Conservation (phyloP, 768 basidiomycete species). For the Leccinum truebloodii region DNA sequence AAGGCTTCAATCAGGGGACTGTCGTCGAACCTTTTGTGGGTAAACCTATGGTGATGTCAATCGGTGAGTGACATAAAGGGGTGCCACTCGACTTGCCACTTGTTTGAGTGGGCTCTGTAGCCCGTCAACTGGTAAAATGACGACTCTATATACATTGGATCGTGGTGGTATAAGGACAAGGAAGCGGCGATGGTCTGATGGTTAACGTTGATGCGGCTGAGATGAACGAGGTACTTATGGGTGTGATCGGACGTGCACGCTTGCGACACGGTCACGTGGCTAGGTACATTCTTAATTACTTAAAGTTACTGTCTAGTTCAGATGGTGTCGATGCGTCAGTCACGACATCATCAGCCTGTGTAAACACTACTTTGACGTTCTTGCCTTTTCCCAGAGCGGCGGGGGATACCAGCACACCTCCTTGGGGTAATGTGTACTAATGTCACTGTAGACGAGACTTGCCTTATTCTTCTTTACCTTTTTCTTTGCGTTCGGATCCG, state of each 20-base stretch:
- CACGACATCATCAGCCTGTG: too few relatives aligned
- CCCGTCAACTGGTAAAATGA: constrained; percentile 33
- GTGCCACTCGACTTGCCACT: constrained; percentile 18
- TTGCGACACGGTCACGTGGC: too few relatives aligned
- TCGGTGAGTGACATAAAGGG: not conserved
- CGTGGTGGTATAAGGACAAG: too few relatives aligned
- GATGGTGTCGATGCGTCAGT: too few relatives aligned
- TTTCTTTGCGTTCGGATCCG: constrained; percentile 64
- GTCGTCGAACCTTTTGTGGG: constrained; percentile 32
- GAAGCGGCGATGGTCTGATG: too few relatives aligned
- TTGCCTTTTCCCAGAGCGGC: constrained; percentile 78
- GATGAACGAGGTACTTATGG: too few relatives aligned
- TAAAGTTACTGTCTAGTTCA: too few relatives aligned
- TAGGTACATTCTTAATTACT: too few relatives aligned
- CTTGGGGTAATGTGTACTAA: constrained; percentile 42
- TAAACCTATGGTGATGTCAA: constrained; percentile 22
- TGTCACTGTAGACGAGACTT: too few relatives aligned
- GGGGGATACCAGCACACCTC: constrained; percentile 76
- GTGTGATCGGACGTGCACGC: too few relatives aligned
- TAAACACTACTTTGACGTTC: constrained; percentile 31
- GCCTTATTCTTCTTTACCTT: too few relatives aligned
- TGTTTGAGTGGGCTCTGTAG: constrained; percentile 30
- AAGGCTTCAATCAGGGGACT: constrained; percentile 35
- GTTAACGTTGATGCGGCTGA: too few relatives aligned
- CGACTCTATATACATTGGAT: constrained; percentile 14